Evolutionary conservation across 2,329 filamentous ascomycete species (phyloP).

Genomic region (Drechslerella coelobrocha): DNA sequence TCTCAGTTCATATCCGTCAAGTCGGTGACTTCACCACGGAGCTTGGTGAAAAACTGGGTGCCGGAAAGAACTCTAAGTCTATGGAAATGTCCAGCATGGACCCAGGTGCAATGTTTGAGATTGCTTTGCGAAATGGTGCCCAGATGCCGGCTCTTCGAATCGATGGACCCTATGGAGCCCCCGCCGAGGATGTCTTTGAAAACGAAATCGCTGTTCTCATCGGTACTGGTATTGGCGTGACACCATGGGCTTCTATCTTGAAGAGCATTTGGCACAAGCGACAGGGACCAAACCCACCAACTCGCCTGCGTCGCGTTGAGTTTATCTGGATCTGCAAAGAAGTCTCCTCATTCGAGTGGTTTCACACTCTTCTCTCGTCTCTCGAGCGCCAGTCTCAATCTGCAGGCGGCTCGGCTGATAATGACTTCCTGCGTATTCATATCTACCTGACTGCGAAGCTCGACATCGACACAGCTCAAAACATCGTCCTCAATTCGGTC

Average conservation of each 20-base stretch:
- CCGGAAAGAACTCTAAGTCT: constrained; percentile 76
- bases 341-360: constrained; percentile 97
- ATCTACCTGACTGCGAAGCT: constrained; percentile 95
- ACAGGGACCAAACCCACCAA: constrained; percentile 84
- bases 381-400: constrained; percentile 85
- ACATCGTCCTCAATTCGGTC: constrained; percentile 95
- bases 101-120: constrained; percentile 96
- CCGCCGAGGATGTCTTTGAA: constrained; percentile 95
- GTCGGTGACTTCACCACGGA: constrained; percentile 93
- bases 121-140: constrained; percentile 90
- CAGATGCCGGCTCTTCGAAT: constrained; percentile 88
- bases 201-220: constrained; percentile 88
- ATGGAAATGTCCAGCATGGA: constrained; percentile 91
- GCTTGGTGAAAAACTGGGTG: constrained; percentile 95
- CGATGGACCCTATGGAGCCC: constrained; percentile 94
- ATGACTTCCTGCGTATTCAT: constrained; percentile 94
- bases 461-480: constrained; percentile 89
- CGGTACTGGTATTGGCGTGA: constrained; percentile 85
- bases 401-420: constrained; percentile 68
- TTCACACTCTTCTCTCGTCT: constrained; percentile 89
- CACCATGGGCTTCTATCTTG: constrained; percentile 82
- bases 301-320: constrained; percentile 88
- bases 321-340: constrained; percentile 99
- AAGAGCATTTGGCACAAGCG: constrained; percentile 99
- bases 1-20: constrained; percentile 92